phyloP scores from a whole-genome alignment of 1,139 yeast genomes.

The Pichia sp. region DNA sequence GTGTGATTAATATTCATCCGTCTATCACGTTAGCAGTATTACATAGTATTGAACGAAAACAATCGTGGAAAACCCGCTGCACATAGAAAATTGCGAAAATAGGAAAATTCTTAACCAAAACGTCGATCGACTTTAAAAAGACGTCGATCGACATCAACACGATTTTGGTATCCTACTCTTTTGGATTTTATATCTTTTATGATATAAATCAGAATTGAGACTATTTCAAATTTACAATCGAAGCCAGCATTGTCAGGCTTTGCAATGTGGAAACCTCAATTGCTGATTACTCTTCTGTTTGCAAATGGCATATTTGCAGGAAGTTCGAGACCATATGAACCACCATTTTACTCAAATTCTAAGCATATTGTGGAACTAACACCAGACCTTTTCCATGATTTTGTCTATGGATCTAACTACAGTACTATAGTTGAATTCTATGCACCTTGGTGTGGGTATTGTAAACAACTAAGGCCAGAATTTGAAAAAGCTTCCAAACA shows the following conservation, averaged over 20 bases:
- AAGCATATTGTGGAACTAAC: conserved; percentile 24
- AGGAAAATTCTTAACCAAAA: not conserved
- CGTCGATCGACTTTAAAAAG: not conserved
- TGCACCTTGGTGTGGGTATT: conserved; percentile 96
- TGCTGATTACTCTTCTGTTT: not conserved
- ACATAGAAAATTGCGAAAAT: not conserved
- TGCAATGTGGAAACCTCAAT: conserved; percentile 1
- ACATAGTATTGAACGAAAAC: too few species aligned
- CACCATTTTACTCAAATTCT: conserved; percentile 20
- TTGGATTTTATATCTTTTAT: too few species aligned
- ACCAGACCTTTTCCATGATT: conserved; percentile 49
- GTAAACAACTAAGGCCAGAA: conserved; percentile 51
- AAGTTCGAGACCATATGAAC: conserved; percentile 3
- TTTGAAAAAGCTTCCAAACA: conserved; percentile 59
- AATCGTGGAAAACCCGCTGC: too few species aligned
- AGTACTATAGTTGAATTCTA: conserved; percentile 85
- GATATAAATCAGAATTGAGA: too few species aligned
- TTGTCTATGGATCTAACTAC: conserved; percentile 62
- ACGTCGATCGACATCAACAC: not conserved
- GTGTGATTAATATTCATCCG: too few species aligned
- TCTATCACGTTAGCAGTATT: too few species aligned
- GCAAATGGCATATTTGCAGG: conserved; percentile 1
- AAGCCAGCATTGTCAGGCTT: too few species aligned
- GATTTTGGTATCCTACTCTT: too few species aligned
- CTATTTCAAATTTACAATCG: too few species aligned